Evolutionary conservation across 31 red algal genomes (phyloP).

Genomic region (Bonnemaisonia californica): DNA sequence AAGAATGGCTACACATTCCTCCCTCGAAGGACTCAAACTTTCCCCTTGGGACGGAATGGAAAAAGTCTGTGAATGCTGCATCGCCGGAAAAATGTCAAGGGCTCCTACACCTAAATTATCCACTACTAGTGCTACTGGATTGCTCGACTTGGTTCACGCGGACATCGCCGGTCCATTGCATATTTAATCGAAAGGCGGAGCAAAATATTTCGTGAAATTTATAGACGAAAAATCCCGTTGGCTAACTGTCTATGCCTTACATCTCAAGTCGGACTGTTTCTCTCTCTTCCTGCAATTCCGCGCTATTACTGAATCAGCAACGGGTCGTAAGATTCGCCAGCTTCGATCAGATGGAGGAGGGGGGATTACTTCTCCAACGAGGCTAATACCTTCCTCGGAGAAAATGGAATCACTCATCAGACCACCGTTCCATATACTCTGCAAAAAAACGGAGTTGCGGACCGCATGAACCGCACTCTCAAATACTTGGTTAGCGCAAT

Average conservation of each 20-base stretch:
- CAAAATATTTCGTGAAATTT: conserved; percentile 30
- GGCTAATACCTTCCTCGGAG: no score
- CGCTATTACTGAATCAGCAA: neutral
- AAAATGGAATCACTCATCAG: no score
- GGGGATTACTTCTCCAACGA: conserved; percentile 16
- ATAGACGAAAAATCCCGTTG: conserved; percentile 34
- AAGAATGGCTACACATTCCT: no score
- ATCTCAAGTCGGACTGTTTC: neutral
- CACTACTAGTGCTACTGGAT: neutral
- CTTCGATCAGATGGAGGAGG: conserved; percentile 29
- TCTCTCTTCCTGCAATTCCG: neutral
- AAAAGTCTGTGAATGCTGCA: no score
- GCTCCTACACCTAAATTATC: no score
- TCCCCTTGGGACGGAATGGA: no score
- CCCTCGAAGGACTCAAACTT: no score
- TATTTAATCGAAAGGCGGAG: conserved; percentile 32
- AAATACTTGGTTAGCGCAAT: conserved; percentile 29
- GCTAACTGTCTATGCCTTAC: neutral
- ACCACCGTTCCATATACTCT: conserved; percentile 30
- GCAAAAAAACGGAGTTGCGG: conserved; percentile 41
- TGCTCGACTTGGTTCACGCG: conserved; percentile 29
- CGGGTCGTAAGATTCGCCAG: conserved; percentile 1
- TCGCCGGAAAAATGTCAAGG: no score
- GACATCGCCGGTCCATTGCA: conserved; percentile 41
- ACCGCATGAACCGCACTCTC: conserved; percentile 47